phyloP scores from a whole-genome alignment of 345 rosid species.

The Lenwebbia sp. region DNA sequence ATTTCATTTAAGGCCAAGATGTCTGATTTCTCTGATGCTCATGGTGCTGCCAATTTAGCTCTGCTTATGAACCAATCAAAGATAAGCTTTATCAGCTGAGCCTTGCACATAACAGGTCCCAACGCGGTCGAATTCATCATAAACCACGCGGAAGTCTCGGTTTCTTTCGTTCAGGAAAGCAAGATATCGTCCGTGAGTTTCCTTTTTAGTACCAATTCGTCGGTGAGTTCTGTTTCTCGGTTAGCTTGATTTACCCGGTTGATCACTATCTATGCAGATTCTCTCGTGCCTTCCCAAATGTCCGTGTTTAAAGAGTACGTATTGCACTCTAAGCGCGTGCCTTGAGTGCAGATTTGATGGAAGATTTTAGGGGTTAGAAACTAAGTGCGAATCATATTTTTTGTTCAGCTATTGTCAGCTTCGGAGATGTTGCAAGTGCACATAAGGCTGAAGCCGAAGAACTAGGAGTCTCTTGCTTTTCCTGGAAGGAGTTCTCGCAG shows the following conservation, averaged over 20 bases:
- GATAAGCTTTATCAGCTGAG: neutral
- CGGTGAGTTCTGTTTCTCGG: neutral
- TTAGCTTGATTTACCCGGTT: neutral
- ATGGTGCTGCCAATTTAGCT: neutral
- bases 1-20: neutral
- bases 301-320: conserved; percentile 59
- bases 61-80: neutral
- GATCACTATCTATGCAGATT: conserved; percentile 32
- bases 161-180: conserved; percentile 74
- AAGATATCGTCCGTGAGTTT: conserved; percentile 51
- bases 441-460: conserved; percentile 72
- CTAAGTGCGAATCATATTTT: neutral
- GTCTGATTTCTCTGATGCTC: neutral
- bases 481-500: conserved; percentile 66
- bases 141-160: conserved; percentile 84
- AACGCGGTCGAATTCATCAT: conserved; percentile 89
- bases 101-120: conserved; percentile 31
- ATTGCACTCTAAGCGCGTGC: neutral
- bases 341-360: neutral
- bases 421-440: conserved; percentile 37
- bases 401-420: conserved; percentile 65
- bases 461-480: conserved; percentile 57
- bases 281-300: conserved; percentile 62
- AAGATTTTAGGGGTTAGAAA: neutral
- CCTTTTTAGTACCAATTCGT: neutral